Base-by-base conservation (phyloP, 495 filamentous ascomycete genomes). In the Paragyromitra xinjiangensis region DNA sequence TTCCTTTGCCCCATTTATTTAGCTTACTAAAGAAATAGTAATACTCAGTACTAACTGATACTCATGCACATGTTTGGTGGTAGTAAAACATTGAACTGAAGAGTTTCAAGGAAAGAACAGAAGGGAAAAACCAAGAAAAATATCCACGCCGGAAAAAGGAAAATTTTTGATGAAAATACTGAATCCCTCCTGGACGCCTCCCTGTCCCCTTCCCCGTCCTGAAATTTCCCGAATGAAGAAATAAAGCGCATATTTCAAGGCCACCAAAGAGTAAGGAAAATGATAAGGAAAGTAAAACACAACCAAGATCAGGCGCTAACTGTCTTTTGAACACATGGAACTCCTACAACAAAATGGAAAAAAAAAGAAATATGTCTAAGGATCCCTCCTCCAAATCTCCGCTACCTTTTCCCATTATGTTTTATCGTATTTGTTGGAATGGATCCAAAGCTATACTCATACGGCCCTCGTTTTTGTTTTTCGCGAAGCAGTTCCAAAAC, bases 401-500 rank as follows among this genome's bases (percentile, higher is more conserved):
- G 19, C n/a, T 6, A 22, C 39, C 7, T 7, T 26, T 16, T 42
- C 26, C 69, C 58, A 73, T 58, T 42, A 50, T 19, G 51, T 50
- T 71, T 68, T 81, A 83, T 78, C 81, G 78, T 69, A 83, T 83
- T 73, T 82, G 81, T 50, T 81, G 69, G 55, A 83, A 78, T 64
- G 81, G 81, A 69, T 83, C 81, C 34, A 83, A 67, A 11, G 81
- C 81, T 45, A 78, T 70, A 74, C 82, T 82, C 77, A 78, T 82
- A 77, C 82, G 71, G 81, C 82, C 81, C 88, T 85, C 71, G 84
- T 86, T 83, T 90, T 87, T 78, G 87, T 86, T 86, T 91, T 85
- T 88, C 88, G 85, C 87, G 80, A 98, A 98, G 22, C 94, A 93
- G 80, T 95, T 95, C 95, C 95, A 99, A 86, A 99, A 98, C 63